Conservation (phyloP, 257 asterid genomes). For the Ballota nigra region DNA sequence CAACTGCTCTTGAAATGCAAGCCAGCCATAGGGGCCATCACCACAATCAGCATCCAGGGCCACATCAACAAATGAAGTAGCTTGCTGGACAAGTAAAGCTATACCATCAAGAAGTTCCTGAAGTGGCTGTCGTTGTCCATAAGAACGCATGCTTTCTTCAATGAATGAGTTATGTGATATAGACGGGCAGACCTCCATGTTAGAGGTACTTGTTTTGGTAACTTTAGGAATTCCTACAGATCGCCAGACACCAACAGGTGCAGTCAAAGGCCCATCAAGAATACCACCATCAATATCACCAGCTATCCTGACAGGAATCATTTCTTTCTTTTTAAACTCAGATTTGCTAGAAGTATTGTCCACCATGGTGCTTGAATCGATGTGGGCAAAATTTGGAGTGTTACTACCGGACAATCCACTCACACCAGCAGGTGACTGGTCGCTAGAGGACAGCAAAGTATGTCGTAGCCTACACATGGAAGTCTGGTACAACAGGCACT, state of each 20-base stretch:
- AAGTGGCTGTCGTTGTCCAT: slow-evolving; percentile 91
- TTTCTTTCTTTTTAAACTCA: slow-evolving; percentile 84
- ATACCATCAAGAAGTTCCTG: slow-evolving; percentile 98
- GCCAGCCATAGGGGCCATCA: slow-evolving; percentile 98
- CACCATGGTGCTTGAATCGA: slow-evolving; percentile 61
- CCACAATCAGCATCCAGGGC: slow-evolving; percentile 93
- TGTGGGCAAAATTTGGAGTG: slow-evolving; percentile 48
- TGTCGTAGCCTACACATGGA: slow-evolving; percentile 94
- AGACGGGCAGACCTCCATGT: slow-evolving; percentile 66
- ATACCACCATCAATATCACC: slow-evolving; percentile 90
- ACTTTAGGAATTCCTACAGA: slow-evolving; percentile 78
- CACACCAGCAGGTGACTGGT: slow-evolving; percentile 44
- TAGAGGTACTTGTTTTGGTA: slow-evolving; percentile 52
- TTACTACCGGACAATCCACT: slow-evolving; percentile 61
- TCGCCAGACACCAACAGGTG: slow-evolving; percentile 99
- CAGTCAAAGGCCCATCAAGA: slow-evolving; percentile 69
- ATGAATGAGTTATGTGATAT: slow-evolving; percentile 72
- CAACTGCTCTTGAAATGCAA: slow-evolving; percentile 94
- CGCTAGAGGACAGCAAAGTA: slow-evolving; percentile 55
- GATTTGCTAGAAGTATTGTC: slow-evolving; percentile 62
- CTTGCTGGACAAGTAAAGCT: slow-evolving; percentile 93
- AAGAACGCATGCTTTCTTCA: slow-evolving; percentile 89
- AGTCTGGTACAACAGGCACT: slow-evolving; percentile 86
- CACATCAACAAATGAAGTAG: slow-evolving; percentile 95
- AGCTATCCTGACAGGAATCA: slow-evolving; percentile 80